Evolutionary conservation across 768 basidiomycete genomes (phyloP), one percentile per base, ranked within the genome.

Genomic region (Peribolospora baueri): DNA sequence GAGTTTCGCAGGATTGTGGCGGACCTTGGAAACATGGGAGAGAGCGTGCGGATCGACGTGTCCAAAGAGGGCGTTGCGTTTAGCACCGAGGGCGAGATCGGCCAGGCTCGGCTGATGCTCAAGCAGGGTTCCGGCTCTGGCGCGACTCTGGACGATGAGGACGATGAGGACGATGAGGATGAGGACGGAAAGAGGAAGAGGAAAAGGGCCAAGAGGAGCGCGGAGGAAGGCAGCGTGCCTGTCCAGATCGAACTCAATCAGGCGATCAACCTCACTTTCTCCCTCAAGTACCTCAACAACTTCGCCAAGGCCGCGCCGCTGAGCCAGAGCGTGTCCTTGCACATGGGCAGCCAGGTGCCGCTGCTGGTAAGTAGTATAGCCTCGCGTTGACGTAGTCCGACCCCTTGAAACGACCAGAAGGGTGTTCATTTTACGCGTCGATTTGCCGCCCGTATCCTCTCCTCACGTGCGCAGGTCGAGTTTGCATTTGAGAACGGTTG

Each of bases 61-160:
- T 77, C 77, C 58, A 95, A 97, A 66, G 91, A 97, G 64, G 93
- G 93, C 51, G 82, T 95, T 5, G 75, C 87, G 39, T 98, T 98
- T 66, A 75, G 79, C 13, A 77, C 79, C 51, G 93, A 97, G 42
- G 93, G 93, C 48, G 93, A 98, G 69, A 77, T 86, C 3, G 91
- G 91, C 8, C 87, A 84, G 59, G 90, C 86, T 2, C 81, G 71
- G 64, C 79, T 97, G 2, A 69, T 93, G 14, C 69, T 98, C 49
- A 81, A 82, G 65, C 84, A 82, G 61, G 74, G 62, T 14, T 25
- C 25, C 25, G 25, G 25, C 25, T 25, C 25, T 25, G 25, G 25
- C 25, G 66, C 65, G 36, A 48, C 42, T 54, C 51, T 43, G 50
- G 54, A 54, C 25, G 48, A 59, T 6, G 51, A 58, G 10, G 62